phyloP scores from a whole-genome alignment of 352 stramenopile genomes.

The Blastocystis sp. region DNA sequence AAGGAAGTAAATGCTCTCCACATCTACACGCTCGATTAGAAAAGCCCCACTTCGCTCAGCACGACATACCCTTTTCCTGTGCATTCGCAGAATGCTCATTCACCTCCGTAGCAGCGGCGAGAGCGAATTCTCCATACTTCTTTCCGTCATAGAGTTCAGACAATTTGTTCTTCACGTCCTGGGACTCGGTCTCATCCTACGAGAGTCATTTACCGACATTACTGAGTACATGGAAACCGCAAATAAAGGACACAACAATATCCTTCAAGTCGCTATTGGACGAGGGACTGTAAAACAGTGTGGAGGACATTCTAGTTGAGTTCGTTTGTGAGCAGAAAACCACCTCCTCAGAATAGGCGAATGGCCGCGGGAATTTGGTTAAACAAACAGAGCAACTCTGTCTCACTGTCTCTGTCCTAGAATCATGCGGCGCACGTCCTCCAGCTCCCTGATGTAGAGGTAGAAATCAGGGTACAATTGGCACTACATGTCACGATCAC shows the following conservation, averaged over 20 bases:
- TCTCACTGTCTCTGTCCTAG: too few relatives aligned
- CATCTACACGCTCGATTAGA: conserved; percentile 17
- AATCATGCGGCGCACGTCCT: neutral
- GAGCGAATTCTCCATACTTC: conserved; percentile 46
- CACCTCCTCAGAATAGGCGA: too few relatives aligned
- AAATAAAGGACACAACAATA: conserved; percentile 21
- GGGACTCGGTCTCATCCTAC: conserved; percentile 17
- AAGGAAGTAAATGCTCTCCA: conserved; percentile 50
- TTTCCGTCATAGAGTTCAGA: neutral
- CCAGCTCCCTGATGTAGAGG: neutral
- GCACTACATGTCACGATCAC: too few relatives aligned
- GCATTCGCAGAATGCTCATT: neutral
- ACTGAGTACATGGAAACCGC: conserved; percentile 4
- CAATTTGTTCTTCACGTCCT: neutral
- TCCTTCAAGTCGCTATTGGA: neutral
- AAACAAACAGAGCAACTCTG: too few relatives aligned
- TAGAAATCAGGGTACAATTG: neutral
- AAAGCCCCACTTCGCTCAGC: neutral
- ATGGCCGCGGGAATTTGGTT: too few relatives aligned
- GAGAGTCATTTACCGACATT: neutral
- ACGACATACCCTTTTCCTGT: conserved; percentile 12
- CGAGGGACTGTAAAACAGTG: conserved; percentile 40
- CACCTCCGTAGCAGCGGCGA: neutral
- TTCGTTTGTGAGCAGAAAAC: neutral
- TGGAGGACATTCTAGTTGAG: neutral